Evolutionary conservation across 768 basidiomycete species (phyloP), one percentile per base, ranked within the genome.

Genomic region (Polyporus arcularius): DNA sequence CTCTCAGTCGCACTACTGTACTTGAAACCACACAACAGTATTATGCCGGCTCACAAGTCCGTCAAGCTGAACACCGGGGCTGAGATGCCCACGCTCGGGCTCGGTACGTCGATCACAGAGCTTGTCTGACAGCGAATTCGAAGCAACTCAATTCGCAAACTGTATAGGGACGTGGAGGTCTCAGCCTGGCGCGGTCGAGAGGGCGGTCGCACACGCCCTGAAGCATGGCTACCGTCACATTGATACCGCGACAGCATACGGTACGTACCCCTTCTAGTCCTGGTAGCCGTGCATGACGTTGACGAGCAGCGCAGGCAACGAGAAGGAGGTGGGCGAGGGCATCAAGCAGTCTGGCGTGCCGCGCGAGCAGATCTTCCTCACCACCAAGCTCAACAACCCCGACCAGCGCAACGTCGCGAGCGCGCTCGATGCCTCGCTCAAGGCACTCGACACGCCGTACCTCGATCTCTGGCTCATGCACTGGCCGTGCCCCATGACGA

Each of bases 401-500:
- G 83, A 87, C 70, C 90, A 92, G 69, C 73, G 76, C 58, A 72
- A 79, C 38, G 82, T 85, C 9, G 80, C 78, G 45, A 81, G 82
- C 53, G 85, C 87, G n/a, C 78, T 96, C 31, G 80, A 88, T 61
- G 74, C 74, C 32, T 89, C 90, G n/a, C 80, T 96, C 58, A 75
- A 79, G 66, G 78, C 80, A 55, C 85, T 96, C 49, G 85, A 83
- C 32, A 88, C 86, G 1, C 78, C 85, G 51, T 95, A 95, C 71
- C 78, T 95, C 49, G 91, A 95, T 69, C 83, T 94, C 28, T 94
- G 88, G 83, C 77, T 91, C 59, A 85, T 92, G 82, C 90, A 92
- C 74, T 92, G 90, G 91, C 92, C 92, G 14, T 84, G 88, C 18
- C 87, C 90, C 38, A 84, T 90, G 84, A 35, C 35, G 11, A 65